These are phyloP conservation scores for Didymella pomorum DNA, from an alignment of 2,329 filamentous ascomycete genomes.

Conservation along the genomic window DNA sequence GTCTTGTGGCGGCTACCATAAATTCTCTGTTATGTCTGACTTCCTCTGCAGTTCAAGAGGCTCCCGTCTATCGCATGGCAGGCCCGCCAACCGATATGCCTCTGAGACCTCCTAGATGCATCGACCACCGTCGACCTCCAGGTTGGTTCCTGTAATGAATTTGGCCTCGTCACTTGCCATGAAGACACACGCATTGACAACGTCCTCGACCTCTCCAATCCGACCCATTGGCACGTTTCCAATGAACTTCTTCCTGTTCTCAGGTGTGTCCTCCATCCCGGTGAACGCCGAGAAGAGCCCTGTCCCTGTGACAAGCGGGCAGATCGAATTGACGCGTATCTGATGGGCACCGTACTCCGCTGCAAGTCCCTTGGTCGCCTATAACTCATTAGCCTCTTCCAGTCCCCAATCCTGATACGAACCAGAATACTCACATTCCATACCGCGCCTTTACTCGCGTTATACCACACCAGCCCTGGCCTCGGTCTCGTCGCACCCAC, in stretches of 20 bases:
- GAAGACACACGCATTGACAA: conserved; percentile 65
- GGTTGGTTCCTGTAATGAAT: conserved; percentile 66
- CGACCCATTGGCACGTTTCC: conserved; percentile 65
- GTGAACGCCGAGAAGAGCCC: conserved; percentile 67
- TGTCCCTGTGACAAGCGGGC: conserved; percentile 72
- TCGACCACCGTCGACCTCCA: conserved; percentile 52
- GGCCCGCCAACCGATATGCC: not conserved
- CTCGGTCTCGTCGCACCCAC: conserved; percentile 69
- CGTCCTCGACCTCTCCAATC: conserved; percentile 68
- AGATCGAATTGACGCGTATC: conserved; percentile 77
- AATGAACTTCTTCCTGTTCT: conserved; percentile 61
- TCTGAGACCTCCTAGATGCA: conserved; percentile 36
- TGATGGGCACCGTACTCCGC: conserved; percentile 76
- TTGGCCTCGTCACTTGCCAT: conserved; percentile 65
- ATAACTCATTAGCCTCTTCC: not conserved
- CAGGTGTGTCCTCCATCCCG: conserved; percentile 68
- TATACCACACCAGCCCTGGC: conserved; percentile 73
- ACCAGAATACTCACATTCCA: conserved; percentile 58
- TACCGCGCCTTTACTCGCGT: conserved; percentile 72
- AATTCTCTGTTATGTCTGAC: too few relatives aligned
- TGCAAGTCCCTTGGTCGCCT: conserved; percentile 70
- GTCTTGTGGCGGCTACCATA: too few relatives aligned
- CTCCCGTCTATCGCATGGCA: not conserved
- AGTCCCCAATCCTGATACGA: too few relatives aligned
- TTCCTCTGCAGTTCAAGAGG: too few relatives aligned